These are phyloP conservation scores for Adenanthera pavonina DNA, from an alignment of 306 rosid genomes.

Conservation along the genomic window DNA sequence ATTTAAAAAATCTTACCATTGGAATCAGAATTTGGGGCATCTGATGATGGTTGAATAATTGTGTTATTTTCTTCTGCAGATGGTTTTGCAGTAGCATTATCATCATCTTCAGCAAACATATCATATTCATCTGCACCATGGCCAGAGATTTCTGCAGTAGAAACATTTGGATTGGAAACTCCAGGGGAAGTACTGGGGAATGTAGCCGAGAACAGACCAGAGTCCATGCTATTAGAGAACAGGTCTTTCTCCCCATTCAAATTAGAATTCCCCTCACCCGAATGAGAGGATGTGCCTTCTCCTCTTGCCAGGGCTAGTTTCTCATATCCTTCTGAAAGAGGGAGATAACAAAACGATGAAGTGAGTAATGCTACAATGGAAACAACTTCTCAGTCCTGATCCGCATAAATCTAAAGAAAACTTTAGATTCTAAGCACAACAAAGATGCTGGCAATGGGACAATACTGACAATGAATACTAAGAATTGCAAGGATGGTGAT, in stretches of 20 bases:
- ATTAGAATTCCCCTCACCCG: constrained; percentile 50
- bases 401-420: constrained; percentile 25
- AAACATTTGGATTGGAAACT: constrained; percentile 40
- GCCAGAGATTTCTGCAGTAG: constrained; percentile 52
- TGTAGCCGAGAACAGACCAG: constrained; percentile 46
- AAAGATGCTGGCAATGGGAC: too few species aligned
- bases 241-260: constrained; percentile 43
- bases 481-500: constrained; percentile 10
- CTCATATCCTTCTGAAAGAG: constrained; percentile 85
- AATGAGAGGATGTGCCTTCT: constrained; percentile 52
- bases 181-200: constrained; percentile 29
- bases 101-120: constrained; percentile 86
- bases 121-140: constrained; percentile 63
- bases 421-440: background rate
- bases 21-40: constrained; percentile 39
- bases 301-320: constrained; percentile 61
- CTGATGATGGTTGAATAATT: constrained; percentile 48
- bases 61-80: constrained; percentile 54
- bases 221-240: constrained; percentile 48
- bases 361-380: constrained; percentile 24
- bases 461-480: constrained; percentile 1
- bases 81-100: constrained; percentile 49
- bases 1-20: constrained; percentile 50
- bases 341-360: constrained; percentile 21
- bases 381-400: constrained; percentile 18